Evolutionary conservation across 345 rosid species (phyloP), one percentile per base, ranked within the genome.

Genomic region (Raphanus raphanistrum): DNA sequence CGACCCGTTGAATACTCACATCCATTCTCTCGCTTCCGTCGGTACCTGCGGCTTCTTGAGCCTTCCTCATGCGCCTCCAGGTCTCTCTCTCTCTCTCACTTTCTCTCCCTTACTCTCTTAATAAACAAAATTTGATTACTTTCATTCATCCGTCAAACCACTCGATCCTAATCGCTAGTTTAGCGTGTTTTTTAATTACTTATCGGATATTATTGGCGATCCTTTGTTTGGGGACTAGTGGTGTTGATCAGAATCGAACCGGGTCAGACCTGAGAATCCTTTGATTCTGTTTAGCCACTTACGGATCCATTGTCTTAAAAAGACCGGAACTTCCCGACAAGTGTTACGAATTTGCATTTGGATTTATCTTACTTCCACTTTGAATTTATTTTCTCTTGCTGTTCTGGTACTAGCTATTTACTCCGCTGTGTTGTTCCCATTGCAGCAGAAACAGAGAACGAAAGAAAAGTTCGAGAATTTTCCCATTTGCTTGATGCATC

Each of bases 381-480:
- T 13, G 0, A 1, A 27, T 36, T 26, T 4, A 21, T 4, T 59
- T 8, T 66, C 29, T 38, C 25, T 60, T 59, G 31, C 13, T 16
- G 32, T 68, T 80, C 41, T 55, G 10, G 38, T 16, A 11, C 31
- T 55, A 4, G 17, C 9, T 52, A 17, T 52, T n/a, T n/a, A 80
- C 21, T 25, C 58, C 80, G 84, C 48, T 71, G 76, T 82, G 79
- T 82, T 86, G 71, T 84, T 77, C 66, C 66, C 75, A 82, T 82
- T 85, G 87, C 93, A 95, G 99, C 96, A 95, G 99, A 95, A 85
- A 85, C 83, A 48, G 92, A 88, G 79, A 87, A 90, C 62, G 94
- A 90, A 73, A 89, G 99, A 84, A 33, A 80, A 0, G 87, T 86
- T 32, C 85, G 99, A 80, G 99, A 95, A 77, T 90, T 86, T 58